Conservation (phyloP, 257 asterid species). For the Primulina tabacum region DNA sequence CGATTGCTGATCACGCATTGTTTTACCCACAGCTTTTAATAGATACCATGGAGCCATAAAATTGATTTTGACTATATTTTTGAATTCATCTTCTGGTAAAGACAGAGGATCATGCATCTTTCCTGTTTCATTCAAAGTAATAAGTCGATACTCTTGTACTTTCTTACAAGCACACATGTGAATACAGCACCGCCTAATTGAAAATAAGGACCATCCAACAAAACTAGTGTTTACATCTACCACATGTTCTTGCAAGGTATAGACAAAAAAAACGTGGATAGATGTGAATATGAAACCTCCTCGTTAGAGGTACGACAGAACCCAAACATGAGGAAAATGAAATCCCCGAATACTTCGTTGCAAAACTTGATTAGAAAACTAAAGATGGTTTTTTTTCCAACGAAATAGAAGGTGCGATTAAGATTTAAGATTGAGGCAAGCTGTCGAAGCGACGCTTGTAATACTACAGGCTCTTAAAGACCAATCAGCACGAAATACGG, state of each 20-base stretch:
- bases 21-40: constrained; percentile 62
- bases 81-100: constrained; percentile 63
- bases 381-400: neutral
- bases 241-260: neutral
- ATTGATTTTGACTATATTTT: constrained; percentile 63
- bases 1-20: constrained; percentile 68
- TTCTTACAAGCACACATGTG: neutral
- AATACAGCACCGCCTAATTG: neutral
- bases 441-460: no score
- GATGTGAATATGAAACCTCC: neutral
- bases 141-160: neutral
- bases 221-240: neutral
- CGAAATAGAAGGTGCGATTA: neutral
- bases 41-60: constrained; percentile 87
- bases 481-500: neutral
- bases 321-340: neutral
- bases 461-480: neutral
- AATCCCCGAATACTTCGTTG: neutral
- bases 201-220: no score
- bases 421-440: no score
- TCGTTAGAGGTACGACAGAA: neutral
- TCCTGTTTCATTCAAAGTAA: constrained; percentile 47
- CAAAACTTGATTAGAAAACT: neutral
- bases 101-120: constrained; percentile 78
- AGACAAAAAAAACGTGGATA: neutral